Evolutionary conservation across 2,329 filamentous ascomycete genomes (phyloP).

Genomic region (Colletotrichum ledebouriae): DNA sequence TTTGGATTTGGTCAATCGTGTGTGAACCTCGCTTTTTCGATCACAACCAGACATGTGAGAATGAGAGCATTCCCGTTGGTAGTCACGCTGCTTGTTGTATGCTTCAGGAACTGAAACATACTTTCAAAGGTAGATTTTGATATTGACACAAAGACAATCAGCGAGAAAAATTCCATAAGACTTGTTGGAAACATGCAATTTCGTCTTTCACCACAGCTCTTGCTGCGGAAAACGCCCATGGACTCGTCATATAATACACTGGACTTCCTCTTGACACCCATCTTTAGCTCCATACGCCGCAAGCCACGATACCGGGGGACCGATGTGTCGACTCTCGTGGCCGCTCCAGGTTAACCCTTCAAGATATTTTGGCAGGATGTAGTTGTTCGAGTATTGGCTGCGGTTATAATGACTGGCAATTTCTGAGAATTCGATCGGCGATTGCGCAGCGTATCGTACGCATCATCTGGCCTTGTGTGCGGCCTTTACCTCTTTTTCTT

Average conservation of each 20-base stretch:
- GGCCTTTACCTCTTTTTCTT: conserved; percentile 54
- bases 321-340: neutral
- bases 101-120: neutral
- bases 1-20: too few relatives aligned
- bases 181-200: neutral
- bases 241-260: conserved; percentile 24
- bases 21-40: too few relatives aligned
- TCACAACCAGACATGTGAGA: too few relatives aligned
- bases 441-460: conserved; percentile 39
- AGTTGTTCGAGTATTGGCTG: neutral
- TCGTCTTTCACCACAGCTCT: conserved; percentile 9
- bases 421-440: conserved; percentile 10
- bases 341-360: too few relatives aligned
- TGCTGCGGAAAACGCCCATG: conserved; percentile 15
- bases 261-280: conserved; percentile 7
- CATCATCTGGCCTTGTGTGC: conserved; percentile 5
- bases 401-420: neutral
- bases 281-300: neutral
- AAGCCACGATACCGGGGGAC: neutral
- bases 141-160: neutral
- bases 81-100: neutral
- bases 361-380: neutral
- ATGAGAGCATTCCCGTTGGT: neutral
- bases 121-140: too few relatives aligned
- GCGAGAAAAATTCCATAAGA: neutral